A percentile compares a stretch with the other conserved stretches of the same genome.
Evolutionary conservation across 2,329 filamentous ascomycete species (phyloP).

Genomic region (Paradendryphiella salina): DNA sequence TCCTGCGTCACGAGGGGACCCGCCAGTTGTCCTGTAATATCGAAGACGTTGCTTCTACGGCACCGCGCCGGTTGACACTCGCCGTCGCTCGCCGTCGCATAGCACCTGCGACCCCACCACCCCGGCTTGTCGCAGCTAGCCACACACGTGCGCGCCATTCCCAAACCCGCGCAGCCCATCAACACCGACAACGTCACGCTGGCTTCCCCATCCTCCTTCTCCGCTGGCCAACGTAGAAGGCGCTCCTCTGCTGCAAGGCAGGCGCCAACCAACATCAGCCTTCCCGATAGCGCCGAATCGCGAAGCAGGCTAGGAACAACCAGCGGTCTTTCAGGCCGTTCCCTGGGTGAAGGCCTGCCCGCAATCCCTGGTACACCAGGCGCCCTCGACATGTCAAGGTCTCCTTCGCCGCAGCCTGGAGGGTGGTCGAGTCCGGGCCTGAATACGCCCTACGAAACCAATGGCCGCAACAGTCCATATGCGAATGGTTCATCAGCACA

Average conservation of each 20-base stretch:
- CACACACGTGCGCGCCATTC: constrained; percentile 26
- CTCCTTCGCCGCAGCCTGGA: constrained; percentile 81
- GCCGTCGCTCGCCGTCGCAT: constrained; percentile 9
- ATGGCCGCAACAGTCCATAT: constrained; percentile 69
- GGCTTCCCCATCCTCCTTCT: constrained; percentile 46
- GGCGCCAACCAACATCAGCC: constrained; percentile 36
- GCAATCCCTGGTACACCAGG: constrained; percentile 46
- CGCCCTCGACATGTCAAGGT: constrained; percentile 71
- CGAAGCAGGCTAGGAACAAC: constrained; percentile 38
- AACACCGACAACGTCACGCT: constrained; percentile 40
- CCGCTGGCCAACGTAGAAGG: constrained; percentile 48
- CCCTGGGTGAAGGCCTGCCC: constrained; percentile 41
- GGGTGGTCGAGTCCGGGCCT: constrained; percentile 87
- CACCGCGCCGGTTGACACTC: constrained; percentile 18
- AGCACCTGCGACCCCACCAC: constrained; percentile 16
- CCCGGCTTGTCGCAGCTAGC: constrained; percentile 22
- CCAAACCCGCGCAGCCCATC: constrained; percentile 31
- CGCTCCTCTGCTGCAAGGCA: constrained; percentile 47
- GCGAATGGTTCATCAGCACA: constrained; percentile 53
- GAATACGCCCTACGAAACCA: constrained; percentile 64
- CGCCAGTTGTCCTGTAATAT: constrained; percentile 35
- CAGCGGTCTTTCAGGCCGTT: constrained; percentile 39
- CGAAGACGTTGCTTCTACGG: constrained; percentile 25
- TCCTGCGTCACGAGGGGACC: constrained; percentile 13
- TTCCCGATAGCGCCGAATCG: constrained; percentile 31